Evolutionary conservation across 2,329 filamentous ascomycete species (phyloP).

Genomic region (Herpotrichia juniperi): DNA sequence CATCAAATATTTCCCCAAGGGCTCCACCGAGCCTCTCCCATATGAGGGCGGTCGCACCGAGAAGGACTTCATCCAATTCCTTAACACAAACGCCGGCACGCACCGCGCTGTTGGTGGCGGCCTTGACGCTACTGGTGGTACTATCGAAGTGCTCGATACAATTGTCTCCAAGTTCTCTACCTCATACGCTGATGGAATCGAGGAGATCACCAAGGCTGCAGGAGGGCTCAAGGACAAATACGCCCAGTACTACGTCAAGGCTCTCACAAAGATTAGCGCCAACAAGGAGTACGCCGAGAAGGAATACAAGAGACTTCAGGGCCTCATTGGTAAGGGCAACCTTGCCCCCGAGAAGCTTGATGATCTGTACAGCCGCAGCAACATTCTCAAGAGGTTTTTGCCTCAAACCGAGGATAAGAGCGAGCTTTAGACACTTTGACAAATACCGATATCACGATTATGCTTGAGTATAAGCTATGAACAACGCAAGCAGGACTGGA

Average conservation of each 20-base stretch:
- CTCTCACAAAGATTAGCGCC: slow-evolving; percentile 81
- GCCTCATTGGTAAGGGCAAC: slow-evolving; percentile 84
- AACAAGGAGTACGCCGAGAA: slow-evolving; percentile 82
- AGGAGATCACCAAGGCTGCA: slow-evolving; percentile 75
- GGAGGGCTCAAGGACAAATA: slow-evolving; percentile 77
- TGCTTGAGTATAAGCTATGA: background rate
- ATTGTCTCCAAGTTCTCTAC: slow-evolving; percentile 75
- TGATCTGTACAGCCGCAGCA: slow-evolving; percentile 83
- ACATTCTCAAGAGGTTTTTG: slow-evolving; percentile 82
- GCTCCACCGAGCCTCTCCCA: slow-evolving; percentile 70
- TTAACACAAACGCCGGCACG: slow-evolving; percentile 90
- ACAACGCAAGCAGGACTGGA: background rate
- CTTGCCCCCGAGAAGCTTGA: slow-evolving; percentile 86
- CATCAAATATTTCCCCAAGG: slow-evolving; percentile 96
- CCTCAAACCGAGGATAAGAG: slow-evolving; percentile 66
- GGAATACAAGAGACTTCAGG: slow-evolving; percentile 80
- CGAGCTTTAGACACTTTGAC: slow-evolving; percentile 63
- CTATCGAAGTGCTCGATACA: slow-evolving; percentile 76
- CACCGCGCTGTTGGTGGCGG: slow-evolving; percentile 82
- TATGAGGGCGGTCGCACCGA: slow-evolving; percentile 82
- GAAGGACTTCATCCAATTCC: slow-evolving; percentile 74
- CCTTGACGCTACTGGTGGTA: slow-evolving; percentile 79
- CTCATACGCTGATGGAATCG: slow-evolving; percentile 66
- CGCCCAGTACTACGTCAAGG: slow-evolving; percentile 91
- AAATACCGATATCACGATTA: background rate